Evolutionary conservation across 202 grass and related monocot genomes (phyloP), one percentile per base, ranked within the genome.

Genomic region (Zoysia matrella): DNA sequence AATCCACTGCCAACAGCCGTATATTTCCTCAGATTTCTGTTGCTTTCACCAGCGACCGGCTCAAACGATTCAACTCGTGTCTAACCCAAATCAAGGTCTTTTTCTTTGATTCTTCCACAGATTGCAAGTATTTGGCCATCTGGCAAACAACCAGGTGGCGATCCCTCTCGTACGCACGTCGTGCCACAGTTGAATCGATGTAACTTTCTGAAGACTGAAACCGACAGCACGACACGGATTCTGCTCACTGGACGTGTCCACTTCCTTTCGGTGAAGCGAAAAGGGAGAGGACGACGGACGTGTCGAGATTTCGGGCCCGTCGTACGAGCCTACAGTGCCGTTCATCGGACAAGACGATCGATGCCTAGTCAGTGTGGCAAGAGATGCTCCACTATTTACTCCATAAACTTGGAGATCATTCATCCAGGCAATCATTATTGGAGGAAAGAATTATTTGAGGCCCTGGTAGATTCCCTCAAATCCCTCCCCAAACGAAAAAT

Each of bases 221-320:
- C 6, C 79, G 14, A 47, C 50, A 30, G 15, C 57, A 10, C 1
- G 36, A 10, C 65, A 64, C 45, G 15, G 12, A 50, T 54, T 36
- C 41, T 57, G 55, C 73, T 64, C 72, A 51, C 50, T 64, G 51
- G 40, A 82, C 60, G 56, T 61, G 82, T 50, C 60, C 16, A 41
- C 60, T 82, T 82, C 8, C 73, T 86, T 75, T 78, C 18, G 30
- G 62, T 39, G 11, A 48, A 67, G n/a, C 50, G 72, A 82, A 84
- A 85, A 80, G 49, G 39, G 41, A n/a, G 53, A 1, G 47, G 71
- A 48, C 7, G 53, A 36, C 30, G 30, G 52, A 74, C 87, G 45
- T 86, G 83, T 89, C 83, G 68, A 82, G 3, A 53, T 54, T 22
- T 43, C n/a, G 39, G 30, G 48, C 30, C 55, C 16, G 7, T 63